Evolutionary conservation across 2,329 filamentous ascomycete genomes (phyloP).

Genomic region (Colletotrichum tabaci): DNA sequence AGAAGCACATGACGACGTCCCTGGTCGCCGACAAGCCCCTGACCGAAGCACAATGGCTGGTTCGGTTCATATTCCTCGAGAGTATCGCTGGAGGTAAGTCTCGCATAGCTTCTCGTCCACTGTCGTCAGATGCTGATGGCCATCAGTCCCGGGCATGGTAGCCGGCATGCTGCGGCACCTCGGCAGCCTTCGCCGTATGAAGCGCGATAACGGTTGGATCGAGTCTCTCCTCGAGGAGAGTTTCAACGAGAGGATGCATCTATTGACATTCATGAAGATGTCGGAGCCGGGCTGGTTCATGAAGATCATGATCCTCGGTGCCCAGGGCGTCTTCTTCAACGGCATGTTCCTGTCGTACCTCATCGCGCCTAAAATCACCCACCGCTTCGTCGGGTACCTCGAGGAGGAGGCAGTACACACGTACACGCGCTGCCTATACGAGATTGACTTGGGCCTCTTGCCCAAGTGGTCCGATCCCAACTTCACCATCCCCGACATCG

Average conservation of each 20-base stretch:
- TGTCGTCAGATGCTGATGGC: conserved; percentile 1
- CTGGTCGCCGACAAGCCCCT: conserved; percentile 71
- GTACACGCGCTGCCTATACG: conserved; percentile 89
- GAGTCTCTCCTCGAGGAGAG: conserved; percentile 91
- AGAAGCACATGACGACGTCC: conserved; percentile 69
- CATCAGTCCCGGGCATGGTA: conserved; percentile 90
- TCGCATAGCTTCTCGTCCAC: neutral
- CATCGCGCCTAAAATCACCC: conserved; percentile 86
- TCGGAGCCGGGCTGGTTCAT: conserved; percentile 84
- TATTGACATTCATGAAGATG: conserved; percentile 94
- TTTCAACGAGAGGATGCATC: conserved; percentile 95
- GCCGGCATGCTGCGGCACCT: conserved; percentile 94
- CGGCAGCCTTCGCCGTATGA: conserved; percentile 85
- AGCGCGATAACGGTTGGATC: conserved; percentile 97
- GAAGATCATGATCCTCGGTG: conserved; percentile 90
- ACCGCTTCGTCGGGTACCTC: conserved; percentile 96
- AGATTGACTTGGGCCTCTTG: conserved; percentile 87
- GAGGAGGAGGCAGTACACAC: conserved; percentile 98
- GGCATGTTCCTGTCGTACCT: conserved; percentile 91
- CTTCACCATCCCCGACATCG: conserved; percentile 88
- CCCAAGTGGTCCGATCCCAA: conserved; percentile 82
- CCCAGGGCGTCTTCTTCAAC: conserved; percentile 98
- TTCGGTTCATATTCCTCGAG: conserved; percentile 82
- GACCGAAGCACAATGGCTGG: conserved; percentile 86
- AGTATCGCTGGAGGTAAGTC: conserved; percentile 79